Evolutionary conservation across 257 asterid species (phyloP), one percentile per base, ranked within the genome.

Genomic region (Echium plantagineum): DNA sequence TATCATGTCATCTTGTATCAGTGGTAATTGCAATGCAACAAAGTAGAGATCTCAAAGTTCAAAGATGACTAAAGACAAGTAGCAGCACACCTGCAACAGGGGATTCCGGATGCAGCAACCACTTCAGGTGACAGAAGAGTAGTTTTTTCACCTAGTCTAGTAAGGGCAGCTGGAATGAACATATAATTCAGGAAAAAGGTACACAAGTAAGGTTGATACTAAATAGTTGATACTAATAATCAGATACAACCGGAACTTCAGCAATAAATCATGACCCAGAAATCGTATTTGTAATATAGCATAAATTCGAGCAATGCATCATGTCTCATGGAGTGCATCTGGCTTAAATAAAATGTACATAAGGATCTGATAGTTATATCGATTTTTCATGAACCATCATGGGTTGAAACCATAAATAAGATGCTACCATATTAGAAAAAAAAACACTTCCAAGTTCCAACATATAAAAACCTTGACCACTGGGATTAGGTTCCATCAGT

Each of bases 141-240:
- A 49, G 97, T 89, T 85, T 93, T 93, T 86, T 93, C 95, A 63
- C 98, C 98, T 76, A 93, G 75, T 48, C 65, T 86, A 22, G 87
- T 78, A 46, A 93, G 84, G 47, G 97, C 94, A 83, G 81, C 98
- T 93, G 91, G 72, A 78, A 77, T 70, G 62, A 76, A 18, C 74
- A 75, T 69, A 63, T 9, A 78, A 72, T 72, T 71, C 62, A 62
- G 74, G 56, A 54, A 54, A 61, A 66, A 60, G 6, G 18, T 54
- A 66, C 15, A 62, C 58, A 68, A 66, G 74, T 58, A 65, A 28
- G 12, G 54, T 60, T 51, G 72, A 51, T 35, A 62, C 13, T 52
- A 48, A 66, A 66, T 48, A 59, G 24, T 53, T n/a, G 12, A 61
- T 20, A 21, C 32, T 3, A 6, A 28, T 18, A 13, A 35, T 20